Evolutionary conservation across 2,329 filamentous ascomycete genomes (phyloP), one percentile per base, ranked within the genome.

Genomic region (Fusarium sp.): DNA sequence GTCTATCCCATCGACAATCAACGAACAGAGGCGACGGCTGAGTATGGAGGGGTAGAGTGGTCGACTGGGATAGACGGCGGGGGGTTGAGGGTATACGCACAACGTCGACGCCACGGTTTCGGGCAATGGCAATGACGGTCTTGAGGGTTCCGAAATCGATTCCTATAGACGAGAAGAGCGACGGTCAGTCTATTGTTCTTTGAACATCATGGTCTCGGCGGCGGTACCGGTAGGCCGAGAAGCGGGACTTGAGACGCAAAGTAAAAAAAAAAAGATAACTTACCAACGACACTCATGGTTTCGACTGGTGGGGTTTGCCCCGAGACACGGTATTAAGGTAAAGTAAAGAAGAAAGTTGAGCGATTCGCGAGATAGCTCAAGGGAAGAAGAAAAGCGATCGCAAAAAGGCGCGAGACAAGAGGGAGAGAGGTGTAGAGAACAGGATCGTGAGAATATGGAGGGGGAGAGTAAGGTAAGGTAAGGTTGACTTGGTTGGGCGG

Each of bases 91-190:
- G 66, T 71, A 74, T 79, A 96, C 94, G 80, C 88, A 97, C 94
- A 81, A 99, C 96, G 87, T 99, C 96, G 82, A 99, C 96, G 85
- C 96, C 96, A 81, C 97, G 95, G 84, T 98, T 98, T 82, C 96
- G 91, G 80, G 96, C 96, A 82, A 98, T 95, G 81, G 95, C 95
- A 84, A 98, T 92, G 79, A 97, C 95, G 81, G 95, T 97, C 89
- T 97, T 97, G 81, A 97, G 90, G 75, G 94, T 94, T 86, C 95
- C 95, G 85, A 98, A 91, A 89, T 98, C 95, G 83, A 97, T 90
- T 83, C 94, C 94, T 88, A 56, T n/a, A 52, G 58, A 43, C 34
- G 56, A 56, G 55, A 60, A 59, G 26, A 38, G 26, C 54, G 52
- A 45, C 36, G 44, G 66, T 77, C 68, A 72, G 69, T 34, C 31